phyloP scores from a whole-genome alignment of 257 asterid genomes.

The Eustoma russellianum region DNA sequence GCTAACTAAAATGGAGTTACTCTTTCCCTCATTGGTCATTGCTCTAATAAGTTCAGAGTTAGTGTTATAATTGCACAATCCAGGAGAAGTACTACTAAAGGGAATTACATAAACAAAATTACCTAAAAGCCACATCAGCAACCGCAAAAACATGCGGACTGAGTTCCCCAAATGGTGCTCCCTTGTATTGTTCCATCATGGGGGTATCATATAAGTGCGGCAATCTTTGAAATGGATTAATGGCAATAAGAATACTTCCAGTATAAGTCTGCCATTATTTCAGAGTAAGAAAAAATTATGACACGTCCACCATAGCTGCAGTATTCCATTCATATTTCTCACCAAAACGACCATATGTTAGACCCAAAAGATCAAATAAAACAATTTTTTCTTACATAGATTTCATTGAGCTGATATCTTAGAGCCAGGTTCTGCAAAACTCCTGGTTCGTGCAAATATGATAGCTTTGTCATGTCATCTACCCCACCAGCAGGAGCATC shows the following conservation, averaged over 20 bases:
- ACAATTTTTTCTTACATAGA: constrained; percentile 52
- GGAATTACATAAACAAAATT: constrained; percentile 11
- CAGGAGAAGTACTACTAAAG: constrained; percentile 7
- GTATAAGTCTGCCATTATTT: constrained; percentile 78
- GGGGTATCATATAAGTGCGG: constrained; percentile 78
- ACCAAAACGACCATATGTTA: constrained; percentile 11
- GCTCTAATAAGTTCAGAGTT: constrained; percentile 47
- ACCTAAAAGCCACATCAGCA: constrained; percentile 93
- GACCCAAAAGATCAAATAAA: constrained; percentile 12
- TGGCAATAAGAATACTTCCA: constrained; percentile 96
- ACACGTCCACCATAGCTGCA: constrained; percentile 14
- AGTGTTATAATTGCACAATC: constrained; percentile 13
- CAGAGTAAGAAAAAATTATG: constrained; percentile 20
- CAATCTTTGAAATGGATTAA: constrained; percentile 96
- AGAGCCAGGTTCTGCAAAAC: constrained; percentile 82
- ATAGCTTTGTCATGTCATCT: constrained; percentile 96
- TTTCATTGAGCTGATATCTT: constrained; percentile 88
- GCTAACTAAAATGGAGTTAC: constrained; percentile 89
- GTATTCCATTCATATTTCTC: constrained; percentile 15
- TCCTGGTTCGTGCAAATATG: constrained; percentile 96
- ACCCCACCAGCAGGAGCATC: constrained; percentile 94
- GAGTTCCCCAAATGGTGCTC: constrained; percentile 83
- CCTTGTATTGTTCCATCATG: constrained; percentile 96
- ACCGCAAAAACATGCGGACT: constrained; percentile 97
- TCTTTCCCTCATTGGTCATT: constrained; percentile 79